Evolutionary conservation across 352 stramenopile genomes (phyloP).

Genomic region (Phytophthora sojae): DNA sequence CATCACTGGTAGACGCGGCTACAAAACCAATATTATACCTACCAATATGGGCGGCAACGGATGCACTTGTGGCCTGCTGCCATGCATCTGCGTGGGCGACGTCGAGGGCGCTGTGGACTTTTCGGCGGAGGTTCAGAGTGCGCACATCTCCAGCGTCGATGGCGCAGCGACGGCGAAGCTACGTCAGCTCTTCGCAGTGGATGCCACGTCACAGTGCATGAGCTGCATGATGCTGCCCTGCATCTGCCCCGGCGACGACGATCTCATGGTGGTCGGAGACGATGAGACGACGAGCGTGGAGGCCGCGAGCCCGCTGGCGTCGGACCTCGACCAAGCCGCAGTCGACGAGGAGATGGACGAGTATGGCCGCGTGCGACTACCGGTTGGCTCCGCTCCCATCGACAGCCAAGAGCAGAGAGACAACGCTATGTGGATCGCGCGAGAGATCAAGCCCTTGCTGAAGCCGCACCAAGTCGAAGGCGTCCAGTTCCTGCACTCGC

Average conservation of each 20-base stretch:
- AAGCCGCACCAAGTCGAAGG: slow-evolving; percentile 85
- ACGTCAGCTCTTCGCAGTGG: slow-evolving; percentile 58
- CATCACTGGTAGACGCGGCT: slow-evolving; percentile 13
- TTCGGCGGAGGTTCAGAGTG: neutral
- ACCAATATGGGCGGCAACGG: slow-evolving; percentile 15
- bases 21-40: slow-evolving; percentile 7
- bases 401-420: slow-evolving; percentile 6
- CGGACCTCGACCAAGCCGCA: slow-evolving; percentile 25
- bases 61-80: slow-evolving; percentile 73
- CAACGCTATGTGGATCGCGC: slow-evolving; percentile 66
- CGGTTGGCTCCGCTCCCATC: slow-evolving; percentile 3
- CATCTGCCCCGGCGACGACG: slow-evolving; percentile 77
- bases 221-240: slow-evolving; percentile 84
- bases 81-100: slow-evolving; percentile 72
- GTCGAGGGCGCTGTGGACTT: slow-evolving; percentile 46
- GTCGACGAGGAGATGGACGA: slow-evolving; percentile 50
- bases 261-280: slow-evolving; percentile 29
- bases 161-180: slow-evolving; percentile 37
- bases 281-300: slow-evolving; percentile 60
- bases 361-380: slow-evolving; percentile 64
- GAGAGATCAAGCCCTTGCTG: slow-evolving; percentile 76
- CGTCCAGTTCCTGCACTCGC: slow-evolving; percentile 70
- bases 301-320: slow-evolving; percentile 44
- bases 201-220: slow-evolving; percentile 67
- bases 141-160: neutral